phyloP scores from a whole-genome alignment of 768 basidiomycete species.

The Daedaleopsis nitida region DNA sequence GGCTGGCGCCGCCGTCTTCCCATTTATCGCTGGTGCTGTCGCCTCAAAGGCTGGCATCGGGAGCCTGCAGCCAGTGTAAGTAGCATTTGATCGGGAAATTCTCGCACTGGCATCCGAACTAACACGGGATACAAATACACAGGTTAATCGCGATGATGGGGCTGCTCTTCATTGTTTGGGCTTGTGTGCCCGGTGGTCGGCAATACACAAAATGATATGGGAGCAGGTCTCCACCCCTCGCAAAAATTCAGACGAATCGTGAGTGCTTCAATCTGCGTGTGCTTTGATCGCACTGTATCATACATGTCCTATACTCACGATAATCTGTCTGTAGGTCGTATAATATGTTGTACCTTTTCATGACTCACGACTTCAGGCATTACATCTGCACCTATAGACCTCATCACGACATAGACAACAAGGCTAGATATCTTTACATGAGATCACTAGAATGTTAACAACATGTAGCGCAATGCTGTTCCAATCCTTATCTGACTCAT shows the following conservation, averaged over 20 bases:
- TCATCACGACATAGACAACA: neutral
- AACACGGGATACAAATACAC: neutral
- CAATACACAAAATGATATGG: neutral
- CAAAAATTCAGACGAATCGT: neutral
- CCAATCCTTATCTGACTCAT: too few relatives aligned
- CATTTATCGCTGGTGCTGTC: slow-evolving; percentile 52
- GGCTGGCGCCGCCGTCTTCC: slow-evolving; percentile 51
- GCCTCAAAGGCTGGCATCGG: slow-evolving; percentile 44
- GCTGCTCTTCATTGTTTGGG: slow-evolving; percentile 19
- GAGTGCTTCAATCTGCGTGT: neutral
- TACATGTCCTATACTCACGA: too few relatives aligned
- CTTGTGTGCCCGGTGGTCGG: slow-evolving; percentile 13
- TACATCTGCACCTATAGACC: too few relatives aligned
- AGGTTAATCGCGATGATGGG: slow-evolving; percentile 26
- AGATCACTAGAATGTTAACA: too few relatives aligned
- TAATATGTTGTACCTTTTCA: too few relatives aligned
- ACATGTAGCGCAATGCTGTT: too few relatives aligned
- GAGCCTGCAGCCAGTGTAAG: slow-evolving; percentile 52
- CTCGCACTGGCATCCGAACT: neutral
- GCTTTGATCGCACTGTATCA: too few relatives aligned
- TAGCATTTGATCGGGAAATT: neutral
- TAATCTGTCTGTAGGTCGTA: too few relatives aligned
- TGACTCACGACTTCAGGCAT: too few relatives aligned
- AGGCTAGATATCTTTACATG: neutral
- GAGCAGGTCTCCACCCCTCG: neutral